A percentile compares a stretch with the other conserved stretches of the same genome.
These are phyloP conservation scores for Lepiota brunneoincarnata DNA, from an alignment of 768 basidiomycete species.

Conservation along the genomic window DNA sequence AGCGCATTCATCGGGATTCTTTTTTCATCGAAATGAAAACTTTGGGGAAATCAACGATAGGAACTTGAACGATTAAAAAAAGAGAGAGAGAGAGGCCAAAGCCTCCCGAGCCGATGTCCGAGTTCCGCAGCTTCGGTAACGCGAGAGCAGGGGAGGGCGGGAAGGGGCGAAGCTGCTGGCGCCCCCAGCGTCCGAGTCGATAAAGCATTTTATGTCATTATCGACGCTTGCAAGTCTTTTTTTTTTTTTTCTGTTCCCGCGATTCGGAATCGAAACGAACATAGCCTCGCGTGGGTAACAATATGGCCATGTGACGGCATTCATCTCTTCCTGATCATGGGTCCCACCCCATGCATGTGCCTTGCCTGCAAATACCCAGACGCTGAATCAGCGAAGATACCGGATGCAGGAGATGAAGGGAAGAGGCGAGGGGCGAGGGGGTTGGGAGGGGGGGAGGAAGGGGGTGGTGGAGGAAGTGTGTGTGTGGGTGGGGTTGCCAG, in stretches of 20 bases:
- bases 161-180: neutral
- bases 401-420: neutral
- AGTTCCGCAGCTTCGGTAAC: no score
- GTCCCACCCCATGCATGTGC: neutral
- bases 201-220: no score
- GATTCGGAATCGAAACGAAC: constrained; percentile 5
- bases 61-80: no score
- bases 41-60: no score
- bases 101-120: neutral
- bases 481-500: neutral
- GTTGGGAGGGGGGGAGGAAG: neutral
- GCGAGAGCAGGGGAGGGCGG: neutral
- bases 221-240: neutral
- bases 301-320: constrained; percentile 1
- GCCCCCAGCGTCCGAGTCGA: no score
- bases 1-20: constrained; percentile 7
- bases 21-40: neutral
- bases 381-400: neutral
- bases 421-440: neutral
- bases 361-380: neutral
- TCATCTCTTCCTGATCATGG: neutral
- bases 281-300: neutral
- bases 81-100: neutral
- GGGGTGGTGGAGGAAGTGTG: neutral
- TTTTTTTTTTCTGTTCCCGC: neutral